phyloP scores from a whole-genome alignment of 371 early-diverging fungal species.

The Circinella minor region DNA sequence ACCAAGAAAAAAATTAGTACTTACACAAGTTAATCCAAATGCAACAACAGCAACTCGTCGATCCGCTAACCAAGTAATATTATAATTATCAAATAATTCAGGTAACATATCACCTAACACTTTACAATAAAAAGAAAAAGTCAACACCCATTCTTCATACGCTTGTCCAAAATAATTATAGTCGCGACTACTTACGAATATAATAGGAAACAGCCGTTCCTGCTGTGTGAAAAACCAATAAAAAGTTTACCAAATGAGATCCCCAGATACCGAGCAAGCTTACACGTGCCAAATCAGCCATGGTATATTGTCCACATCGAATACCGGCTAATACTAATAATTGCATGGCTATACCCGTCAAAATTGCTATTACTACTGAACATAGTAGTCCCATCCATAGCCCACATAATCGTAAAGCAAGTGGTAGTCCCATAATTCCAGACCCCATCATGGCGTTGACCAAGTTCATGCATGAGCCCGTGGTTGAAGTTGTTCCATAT shows the following conservation, averaged over 20 bases:
- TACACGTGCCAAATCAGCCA: slow-evolving; percentile 22
- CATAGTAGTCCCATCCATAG: slow-evolving; percentile 55
- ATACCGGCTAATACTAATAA: slow-evolving; percentile 53
- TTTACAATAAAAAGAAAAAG: not conserved
- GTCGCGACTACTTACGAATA: slow-evolving; percentile 47
- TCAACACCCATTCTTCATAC: too few relatives aligned
- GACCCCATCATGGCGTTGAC: slow-evolving; percentile 65
- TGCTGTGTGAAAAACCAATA: slow-evolving; percentile 55
- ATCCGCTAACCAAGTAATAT: slow-evolving; percentile 18
- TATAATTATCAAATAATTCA: slow-evolving; percentile 31
- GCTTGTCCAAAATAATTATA: not conserved
- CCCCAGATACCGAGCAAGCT: slow-evolving; percentile 46
- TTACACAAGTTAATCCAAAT: slow-evolving; percentile 43
- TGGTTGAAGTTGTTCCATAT: slow-evolving; percentile 18
- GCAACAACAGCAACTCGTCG: slow-evolving; percentile 41
- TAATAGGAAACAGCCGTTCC: slow-evolving; percentile 59
- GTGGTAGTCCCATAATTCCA: slow-evolving; percentile 62
- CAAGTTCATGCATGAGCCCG: slow-evolving; percentile 40
- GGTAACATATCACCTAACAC: slow-evolving; percentile 60
- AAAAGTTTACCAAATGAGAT: slow-evolving; percentile 40
- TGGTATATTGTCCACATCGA: slow-evolving; percentile 26
- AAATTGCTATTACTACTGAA: slow-evolving; percentile 40
- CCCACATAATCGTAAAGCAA: slow-evolving; percentile 56
- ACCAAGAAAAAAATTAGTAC: slow-evolving; percentile 10
- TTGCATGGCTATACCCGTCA: slow-evolving; percentile 53